Evolutionary conservation across 2,329 filamentous ascomycete species (phyloP).

Genomic region (Monosporascus cannonballus): DNA sequence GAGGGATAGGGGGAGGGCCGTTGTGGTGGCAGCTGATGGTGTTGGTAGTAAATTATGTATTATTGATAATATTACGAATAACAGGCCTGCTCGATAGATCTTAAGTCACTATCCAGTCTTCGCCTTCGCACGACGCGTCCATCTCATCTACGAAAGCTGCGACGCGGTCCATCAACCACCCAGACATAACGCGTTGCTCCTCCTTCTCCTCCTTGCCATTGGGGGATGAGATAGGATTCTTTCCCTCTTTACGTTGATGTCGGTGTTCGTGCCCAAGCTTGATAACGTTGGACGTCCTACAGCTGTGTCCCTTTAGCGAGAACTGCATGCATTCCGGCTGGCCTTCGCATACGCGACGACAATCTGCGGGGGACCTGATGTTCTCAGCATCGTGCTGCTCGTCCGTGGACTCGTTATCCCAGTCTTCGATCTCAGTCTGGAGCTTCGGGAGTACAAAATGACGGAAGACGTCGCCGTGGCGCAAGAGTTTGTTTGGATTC

Average conservation of each 20-base stretch:
- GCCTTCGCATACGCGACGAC: slow-evolving; percentile 19
- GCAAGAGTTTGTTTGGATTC: slow-evolving; percentile 17
- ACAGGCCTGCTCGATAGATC: background rate
- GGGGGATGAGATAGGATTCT: background rate
- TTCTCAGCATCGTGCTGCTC: slow-evolving; percentile 10
- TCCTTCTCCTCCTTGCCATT: slow-evolving; percentile 2
- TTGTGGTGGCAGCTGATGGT: no score
- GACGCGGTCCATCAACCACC: slow-evolving; percentile 26
- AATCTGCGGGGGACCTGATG: slow-evolving; percentile 17
- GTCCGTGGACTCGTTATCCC: slow-evolving; percentile 25
- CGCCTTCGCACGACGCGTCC: slow-evolving; percentile 16
- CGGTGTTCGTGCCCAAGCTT: slow-evolving; percentile 16
- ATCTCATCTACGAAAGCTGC: slow-evolving; percentile 19
- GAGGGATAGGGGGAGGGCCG: no score
- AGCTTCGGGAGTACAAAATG: slow-evolving; percentile 21
- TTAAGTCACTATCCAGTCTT: slow-evolving; percentile 19
- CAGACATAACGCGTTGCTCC: slow-evolving; percentile 16
- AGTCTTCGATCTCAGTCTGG: slow-evolving; percentile 15
- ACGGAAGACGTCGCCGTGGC: slow-evolving; percentile 25
- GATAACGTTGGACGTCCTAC: slow-evolving; percentile 21
- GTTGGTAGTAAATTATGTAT: no score
- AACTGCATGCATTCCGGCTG: slow-evolving; percentile 24
- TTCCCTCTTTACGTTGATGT: slow-evolving; percentile 2
- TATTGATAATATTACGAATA: no score
- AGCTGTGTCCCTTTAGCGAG: slow-evolving; percentile 19